Percentiles rank a stretch among this genome's conserved stretches.
phyloP scores from a whole-genome alignment of 805 yeast genomes.

The Barnettozyma botsteinii region DNA sequence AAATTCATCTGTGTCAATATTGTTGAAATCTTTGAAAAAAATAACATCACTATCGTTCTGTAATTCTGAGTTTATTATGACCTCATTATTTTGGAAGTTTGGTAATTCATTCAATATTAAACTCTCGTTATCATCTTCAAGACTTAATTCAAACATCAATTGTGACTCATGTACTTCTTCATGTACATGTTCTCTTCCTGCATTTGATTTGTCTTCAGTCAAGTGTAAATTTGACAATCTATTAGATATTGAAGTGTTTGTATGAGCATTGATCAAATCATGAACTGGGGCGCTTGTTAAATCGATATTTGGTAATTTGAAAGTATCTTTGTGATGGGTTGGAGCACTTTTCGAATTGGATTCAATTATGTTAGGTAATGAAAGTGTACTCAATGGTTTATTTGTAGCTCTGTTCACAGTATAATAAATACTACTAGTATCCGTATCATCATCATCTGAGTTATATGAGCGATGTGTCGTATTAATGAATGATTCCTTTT shows the following conservation, averaged over 20 bases:
- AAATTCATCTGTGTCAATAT: constrained; percentile 9
- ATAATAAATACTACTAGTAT: neutral
- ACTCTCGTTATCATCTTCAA: neutral
- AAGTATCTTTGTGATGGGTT: neutral
- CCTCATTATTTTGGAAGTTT: neutral
- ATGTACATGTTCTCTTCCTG: constrained; percentile 1
- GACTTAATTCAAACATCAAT: too few relatives aligned
- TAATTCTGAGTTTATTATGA: constrained; percentile 3
- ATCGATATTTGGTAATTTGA: neutral
- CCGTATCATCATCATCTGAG: neutral
- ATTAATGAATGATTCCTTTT: constrained; percentile 3
- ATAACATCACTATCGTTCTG: constrained; percentile 12
- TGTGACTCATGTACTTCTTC: too few relatives aligned
- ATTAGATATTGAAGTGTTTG: constrained; percentile 2
- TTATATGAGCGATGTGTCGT: neutral
- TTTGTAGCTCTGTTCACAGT: neutral
- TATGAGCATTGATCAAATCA: neutral
- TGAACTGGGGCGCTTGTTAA: constrained; percentile 2
- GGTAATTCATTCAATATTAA: constrained; percentile 8
- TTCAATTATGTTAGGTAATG: constrained; percentile 2
- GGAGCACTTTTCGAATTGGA: constrained; percentile 4
- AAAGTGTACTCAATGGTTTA: constrained; percentile 1
- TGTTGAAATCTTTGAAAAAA: constrained; percentile 11
- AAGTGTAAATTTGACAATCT: constrained; percentile 1
- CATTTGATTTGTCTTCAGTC: constrained; percentile 7